Evolutionary conservation across 2,329 filamentous ascomycete species (phyloP).

Genomic region (Scleromitrula shiraiana): DNA sequence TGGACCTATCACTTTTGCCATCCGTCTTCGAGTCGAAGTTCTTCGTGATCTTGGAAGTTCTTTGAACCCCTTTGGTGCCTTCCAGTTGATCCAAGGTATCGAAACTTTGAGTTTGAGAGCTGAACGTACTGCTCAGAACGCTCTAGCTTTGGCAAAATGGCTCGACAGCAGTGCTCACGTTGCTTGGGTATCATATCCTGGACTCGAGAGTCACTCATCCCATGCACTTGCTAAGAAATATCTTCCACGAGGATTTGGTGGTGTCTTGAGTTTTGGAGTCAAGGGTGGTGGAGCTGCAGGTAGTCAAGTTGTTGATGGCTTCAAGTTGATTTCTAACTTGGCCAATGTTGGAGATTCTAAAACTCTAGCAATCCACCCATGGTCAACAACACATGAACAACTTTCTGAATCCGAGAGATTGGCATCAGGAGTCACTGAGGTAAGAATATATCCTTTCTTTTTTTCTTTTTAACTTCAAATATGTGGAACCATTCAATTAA

Average conservation of each 20-base stretch:
- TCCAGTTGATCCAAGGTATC: conserved; percentile 79
- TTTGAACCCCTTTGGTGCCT: conserved; percentile 84
- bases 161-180: conserved; percentile 78
- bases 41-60: conserved; percentile 76
- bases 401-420: conserved; percentile 73
- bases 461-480: neutral
- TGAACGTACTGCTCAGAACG: conserved; percentile 81
- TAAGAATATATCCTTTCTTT: conserved; percentile 33
- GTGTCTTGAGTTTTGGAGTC: conserved; percentile 87
- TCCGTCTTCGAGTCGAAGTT: conserved; percentile 81
- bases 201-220: conserved; percentile 70
- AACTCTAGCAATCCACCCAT: conserved; percentile 90
- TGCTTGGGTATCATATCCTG: conserved; percentile 89
- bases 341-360: conserved; percentile 96
- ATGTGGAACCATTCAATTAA: conserved; percentile 2
- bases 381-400: conserved; percentile 93
- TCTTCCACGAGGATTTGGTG: conserved; percentile 74
- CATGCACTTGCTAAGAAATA: conserved; percentile 81
- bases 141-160: conserved; percentile 71
- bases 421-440: conserved; percentile 74
- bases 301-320: conserved; percentile 81
- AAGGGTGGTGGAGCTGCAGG: conserved; percentile 82
- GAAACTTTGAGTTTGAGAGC: conserved; percentile 84
- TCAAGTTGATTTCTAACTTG: conserved; percentile 91
- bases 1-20: conserved; percentile 70